Conservation (phyloP, 148 eudicot genomes). For the Fagopyrum homotropicum region DNA sequence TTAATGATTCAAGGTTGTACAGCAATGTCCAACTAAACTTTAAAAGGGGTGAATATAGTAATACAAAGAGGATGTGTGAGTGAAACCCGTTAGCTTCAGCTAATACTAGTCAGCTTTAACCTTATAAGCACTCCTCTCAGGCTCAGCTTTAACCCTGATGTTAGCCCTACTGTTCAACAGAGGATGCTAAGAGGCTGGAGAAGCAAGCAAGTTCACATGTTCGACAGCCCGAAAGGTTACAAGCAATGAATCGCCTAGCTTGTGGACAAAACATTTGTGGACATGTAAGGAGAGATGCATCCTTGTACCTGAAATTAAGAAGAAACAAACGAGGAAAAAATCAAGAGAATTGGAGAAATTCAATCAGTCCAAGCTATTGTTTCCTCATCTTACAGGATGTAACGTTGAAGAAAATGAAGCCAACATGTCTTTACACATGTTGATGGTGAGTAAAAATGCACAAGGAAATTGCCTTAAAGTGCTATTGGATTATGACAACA, state of each 20-base stretch:
- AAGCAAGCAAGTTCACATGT: background rate
- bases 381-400: background rate
- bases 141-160: background rate
- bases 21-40: background rate
- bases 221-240: background rate
- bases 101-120: background rate
- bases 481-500: no score
- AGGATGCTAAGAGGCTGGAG: background rate
- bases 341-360: background rate
- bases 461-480: background rate
- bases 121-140: background rate
- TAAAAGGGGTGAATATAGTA: background rate
- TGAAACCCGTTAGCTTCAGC: background rate
- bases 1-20: background rate
- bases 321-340: background rate
- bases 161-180: background rate
- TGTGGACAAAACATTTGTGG: slow-evolving; percentile 52
- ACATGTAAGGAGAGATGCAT: slow-evolving; percentile 76
- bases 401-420: background rate
- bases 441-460: background rate
- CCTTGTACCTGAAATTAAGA: slow-evolving; percentile 44
- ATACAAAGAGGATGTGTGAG: background rate
- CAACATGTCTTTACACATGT: background rate
- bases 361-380: background rate
- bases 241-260: slow-evolving; percentile 15